phyloP scores from a whole-genome alignment of 805 yeast species.

The Monosporozyma unispora region DNA sequence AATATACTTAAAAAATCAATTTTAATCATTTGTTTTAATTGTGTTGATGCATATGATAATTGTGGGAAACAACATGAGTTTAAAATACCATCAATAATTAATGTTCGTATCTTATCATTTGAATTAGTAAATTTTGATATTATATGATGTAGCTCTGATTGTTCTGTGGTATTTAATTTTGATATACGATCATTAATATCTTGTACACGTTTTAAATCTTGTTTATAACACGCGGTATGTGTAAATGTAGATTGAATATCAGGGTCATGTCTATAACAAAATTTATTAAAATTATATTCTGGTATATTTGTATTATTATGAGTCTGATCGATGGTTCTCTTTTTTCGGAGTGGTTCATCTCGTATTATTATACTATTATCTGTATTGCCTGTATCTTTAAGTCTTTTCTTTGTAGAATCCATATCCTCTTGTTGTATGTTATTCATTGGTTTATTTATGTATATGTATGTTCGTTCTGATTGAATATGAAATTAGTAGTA shows the following conservation, averaged over 20 bases:
- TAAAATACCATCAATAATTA: conserved; percentile 75
- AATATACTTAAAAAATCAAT: conserved; percentile 81
- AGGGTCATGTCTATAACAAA: conserved; percentile 91
- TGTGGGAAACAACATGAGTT: conserved; percentile 94
- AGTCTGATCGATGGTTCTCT: no score
- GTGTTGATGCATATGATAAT: conserved; percentile 73
- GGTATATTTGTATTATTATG: no score
- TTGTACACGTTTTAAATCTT: conserved; percentile 18
- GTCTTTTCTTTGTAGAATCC: neutral
- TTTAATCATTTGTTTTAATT: conserved; percentile 67
- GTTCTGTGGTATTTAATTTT: conserved; percentile 53
- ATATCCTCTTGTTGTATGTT: neutral
- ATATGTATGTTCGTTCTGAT: no score
- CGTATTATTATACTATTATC: neutral
- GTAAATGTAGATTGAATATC: conserved; percentile 49
- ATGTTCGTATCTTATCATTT: conserved; percentile 66
- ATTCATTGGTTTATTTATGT: no score
- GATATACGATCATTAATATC: conserved; percentile 26
- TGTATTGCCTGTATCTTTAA: no score
- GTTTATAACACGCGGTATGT: conserved; percentile 22
- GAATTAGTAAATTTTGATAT: conserved; percentile 68
- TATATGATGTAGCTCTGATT: conserved; percentile 67
- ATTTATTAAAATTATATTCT: conserved; percentile 49
- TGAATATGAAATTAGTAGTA: no score
- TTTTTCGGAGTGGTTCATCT: neutral